Conservation (phyloP, 306 rosid genomes). For the Ochetophila trinervis region DNA sequence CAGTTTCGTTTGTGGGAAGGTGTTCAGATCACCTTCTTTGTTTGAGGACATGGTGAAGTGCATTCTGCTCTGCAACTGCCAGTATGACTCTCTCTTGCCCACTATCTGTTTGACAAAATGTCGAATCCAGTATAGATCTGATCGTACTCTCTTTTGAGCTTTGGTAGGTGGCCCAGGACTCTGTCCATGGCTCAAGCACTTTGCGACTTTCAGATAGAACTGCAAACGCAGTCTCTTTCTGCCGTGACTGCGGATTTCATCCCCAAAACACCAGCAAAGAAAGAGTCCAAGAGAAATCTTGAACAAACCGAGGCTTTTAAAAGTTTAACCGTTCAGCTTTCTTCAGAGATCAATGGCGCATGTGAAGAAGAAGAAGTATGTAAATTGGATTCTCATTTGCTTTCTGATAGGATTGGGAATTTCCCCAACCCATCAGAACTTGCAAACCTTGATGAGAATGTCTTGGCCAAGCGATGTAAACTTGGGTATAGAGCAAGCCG, state of each 20-base stretch:
- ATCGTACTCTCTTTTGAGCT: neutral
- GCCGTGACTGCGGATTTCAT: conserved; percentile 15
- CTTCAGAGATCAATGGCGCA: neutral
- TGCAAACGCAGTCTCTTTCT: conserved; percentile 21
- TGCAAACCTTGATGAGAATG: conserved; percentile 36
- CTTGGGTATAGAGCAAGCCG: conserved; percentile 53
- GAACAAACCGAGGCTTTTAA: conserved; percentile 8
- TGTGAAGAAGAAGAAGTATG: neutral
- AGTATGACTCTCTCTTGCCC: conserved; percentile 19
- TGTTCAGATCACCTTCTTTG: conserved; percentile 49
- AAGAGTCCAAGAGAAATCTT: conserved; percentile 24
- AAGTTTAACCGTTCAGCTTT: conserved; percentile 1
- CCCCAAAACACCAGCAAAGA: conserved; percentile 42
- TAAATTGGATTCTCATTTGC: conserved; percentile 7
- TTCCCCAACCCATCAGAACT: conserved; percentile 48
- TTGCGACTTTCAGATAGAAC: conserved; percentile 51
- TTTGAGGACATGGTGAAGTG: conserved; percentile 64
- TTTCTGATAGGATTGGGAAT: conserved; percentile 25
- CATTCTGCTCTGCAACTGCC: conserved; percentile 50
- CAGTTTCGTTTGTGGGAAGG: conserved; percentile 31
- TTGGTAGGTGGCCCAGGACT: conserved; percentile 51
- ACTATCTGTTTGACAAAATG: neutral
- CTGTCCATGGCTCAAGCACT: conserved; percentile 54
- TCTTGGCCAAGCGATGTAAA: conserved; percentile 41
- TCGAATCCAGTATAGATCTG: neutral